Base-by-base conservation (phyloP, 345 rosid genomes). In the Salix arbutifolia region DNA sequence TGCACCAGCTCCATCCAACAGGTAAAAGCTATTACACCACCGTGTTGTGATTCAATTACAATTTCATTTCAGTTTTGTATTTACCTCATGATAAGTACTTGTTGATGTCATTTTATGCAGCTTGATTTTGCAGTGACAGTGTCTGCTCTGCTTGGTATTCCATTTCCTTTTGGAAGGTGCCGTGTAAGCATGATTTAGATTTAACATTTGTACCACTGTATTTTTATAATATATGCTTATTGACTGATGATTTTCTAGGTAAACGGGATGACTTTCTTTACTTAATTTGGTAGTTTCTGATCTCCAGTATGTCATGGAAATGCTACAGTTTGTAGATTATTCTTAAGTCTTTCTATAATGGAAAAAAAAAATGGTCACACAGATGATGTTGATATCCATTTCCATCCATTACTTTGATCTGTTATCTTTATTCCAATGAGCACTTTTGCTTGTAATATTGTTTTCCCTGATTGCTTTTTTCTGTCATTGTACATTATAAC, bases 91-190 rank as follows among this genome's bases (percentile, higher is more conserved):
- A 28, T 19, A 73, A 35, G 40, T 69, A 75, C 73, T 70, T n/a
- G 71, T 44, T 72, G 72, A 74, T 53, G 69, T 79, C 76, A 71
- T 37, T 81, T 65, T 80, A 65, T 79, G 81, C 93, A 95, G 98
- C 91, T 95, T 85, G 99, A 95, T 83, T 93, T 95, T 89, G 94
- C 97, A 65, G 98, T 85, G 81, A 95, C 98, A 8, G 81, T 90
- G 71, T 93, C 97, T 72, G 97, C 97, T 56, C 76, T 93, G 83
- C 89, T 93, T 74, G 99, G 97, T 76, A 83, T 95, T 71, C 95
- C 99, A 14, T 87, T 87, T 87, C 97, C 99, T 81, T 95, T 91
- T 82, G 97, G 99, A 95, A 95, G 97, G 97, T 95, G 89, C 90
- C 85, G 85, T 88, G 91, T 93, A 88, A 89, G 97, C 88, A 86